Conservation (phyloP, 2,329 filamentous ascomycete species). For the Cladosporium cucumerinum region DNA sequence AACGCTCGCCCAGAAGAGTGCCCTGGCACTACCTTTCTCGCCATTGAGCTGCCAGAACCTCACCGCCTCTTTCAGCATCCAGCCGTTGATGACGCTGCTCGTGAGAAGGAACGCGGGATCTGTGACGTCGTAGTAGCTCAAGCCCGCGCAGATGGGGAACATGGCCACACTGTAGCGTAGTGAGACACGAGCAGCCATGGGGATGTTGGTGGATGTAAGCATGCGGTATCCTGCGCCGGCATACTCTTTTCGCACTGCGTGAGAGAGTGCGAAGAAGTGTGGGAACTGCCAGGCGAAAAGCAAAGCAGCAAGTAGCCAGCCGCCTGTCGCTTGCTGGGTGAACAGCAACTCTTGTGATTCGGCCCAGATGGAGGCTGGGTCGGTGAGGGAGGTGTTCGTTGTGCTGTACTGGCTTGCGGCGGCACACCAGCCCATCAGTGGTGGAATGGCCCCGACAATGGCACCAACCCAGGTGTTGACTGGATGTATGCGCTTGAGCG, state of each 20-base stretch:
- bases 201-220: slow-evolving; percentile 85
- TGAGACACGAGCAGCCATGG: slow-evolving; percentile 80
- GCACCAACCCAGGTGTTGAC: slow-evolving; percentile 95
- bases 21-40: slow-evolving; percentile 73
- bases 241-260: slow-evolving; percentile 88
- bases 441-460: slow-evolving; percentile 87
- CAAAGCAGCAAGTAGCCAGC: slow-evolving; percentile 81
- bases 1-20: slow-evolving; percentile 94
- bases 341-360: slow-evolving; percentile 36
- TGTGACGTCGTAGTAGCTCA: slow-evolving; percentile 77
- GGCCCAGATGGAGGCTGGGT: slow-evolving; percentile 23
- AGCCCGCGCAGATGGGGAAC: slow-evolving; percentile 76
- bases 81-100: slow-evolving; percentile 77
- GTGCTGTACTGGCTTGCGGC: slow-evolving; percentile 81
- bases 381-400: slow-evolving; percentile 22
- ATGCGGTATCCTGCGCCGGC: slow-evolving; percentile 63
- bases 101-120: slow-evolving; percentile 81
- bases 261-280: slow-evolving; percentile 93
- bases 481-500: slow-evolving; percentile 79
- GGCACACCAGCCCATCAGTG: slow-evolving; percentile 96
- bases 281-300: slow-evolving; percentile 97
- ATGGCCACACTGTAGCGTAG: slow-evolving; percentile 82
- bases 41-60: slow-evolving; percentile 78
- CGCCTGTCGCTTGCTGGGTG: slow-evolving; percentile 53
- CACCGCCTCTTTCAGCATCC: slow-evolving; percentile 77